Evolutionary conservation across 2,329 filamentous ascomycete species (phyloP), one percentile per base, ranked within the genome.

Genomic region (Colletotrichum karsti): DNA sequence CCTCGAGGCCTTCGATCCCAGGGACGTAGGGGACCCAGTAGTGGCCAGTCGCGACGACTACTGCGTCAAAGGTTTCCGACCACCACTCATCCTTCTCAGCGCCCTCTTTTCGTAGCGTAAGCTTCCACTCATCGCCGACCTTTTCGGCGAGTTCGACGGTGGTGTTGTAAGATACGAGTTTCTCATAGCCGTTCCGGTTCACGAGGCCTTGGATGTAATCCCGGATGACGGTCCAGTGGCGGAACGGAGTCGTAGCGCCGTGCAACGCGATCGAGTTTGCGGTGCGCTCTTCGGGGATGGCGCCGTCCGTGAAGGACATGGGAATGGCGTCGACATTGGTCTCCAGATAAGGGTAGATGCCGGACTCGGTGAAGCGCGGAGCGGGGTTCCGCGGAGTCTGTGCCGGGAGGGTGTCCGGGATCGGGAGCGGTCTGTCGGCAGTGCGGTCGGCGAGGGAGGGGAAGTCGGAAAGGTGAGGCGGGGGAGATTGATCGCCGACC

Each of bases 271-370:
- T 72, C 2, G 78, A 79, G 9, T 72, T 71, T 30, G 77, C 69
- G 50, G 73, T 78, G 1, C 72, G 72, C 9, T 73, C 72, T 0
- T 75, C 74, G 0, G 87, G 83, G 13, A 90, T 87, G 0, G 82
- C 79, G 60, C 90, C 88, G 67, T 88, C 82, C 0, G 83, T 85
- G 74, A 87, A 92, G 15, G 84, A 81, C 90, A 92, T 92, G 0
- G 87, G 81, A 2, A 83, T 73, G 6, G 81, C 80, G 69, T 87
- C 84, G 46, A 92, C 86, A 70, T 92, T 92, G 3, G 89, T 92
- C 73, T 92, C 88, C n/a, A 92, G 78, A 20, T 86, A 85, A 0
- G 88, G 87, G 70, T 91, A 91, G 18, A 91, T 82, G 1, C 87
- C 86, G 0, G 88, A 88, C 67, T 90, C 88, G 12, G 81, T 77